Evolutionary conservation across 352 stramenopile genomes (phyloP).

Genomic region (Paralagenidium karlingii): DNA sequence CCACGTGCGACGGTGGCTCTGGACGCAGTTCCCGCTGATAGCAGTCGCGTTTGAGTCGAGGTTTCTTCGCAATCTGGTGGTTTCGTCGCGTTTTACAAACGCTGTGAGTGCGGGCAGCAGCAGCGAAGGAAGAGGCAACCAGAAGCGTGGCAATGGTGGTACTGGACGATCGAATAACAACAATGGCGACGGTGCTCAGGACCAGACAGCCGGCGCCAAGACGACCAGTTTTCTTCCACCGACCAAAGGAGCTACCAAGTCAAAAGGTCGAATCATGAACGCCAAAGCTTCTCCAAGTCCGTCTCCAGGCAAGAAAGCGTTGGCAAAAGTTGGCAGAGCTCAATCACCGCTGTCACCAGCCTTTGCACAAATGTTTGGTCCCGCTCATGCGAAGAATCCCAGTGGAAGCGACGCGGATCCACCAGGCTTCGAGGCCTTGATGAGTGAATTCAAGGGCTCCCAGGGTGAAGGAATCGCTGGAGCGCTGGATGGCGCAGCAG

Average conservation of each 20-base stretch:
- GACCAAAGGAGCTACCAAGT: neutral
- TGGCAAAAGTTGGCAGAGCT: no score
- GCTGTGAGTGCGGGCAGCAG: neutral
- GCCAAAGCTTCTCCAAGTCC: no score
- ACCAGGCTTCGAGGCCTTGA: no score
- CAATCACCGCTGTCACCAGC: no score
- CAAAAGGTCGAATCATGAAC: neutral
- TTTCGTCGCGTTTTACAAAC: neutral
- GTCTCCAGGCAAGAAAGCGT: no score
- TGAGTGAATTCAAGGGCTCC: no score
- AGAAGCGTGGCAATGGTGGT: neutral
- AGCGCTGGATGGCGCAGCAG: no score
- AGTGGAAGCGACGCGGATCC: neutral
- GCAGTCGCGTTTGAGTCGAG: conserved; percentile 56
- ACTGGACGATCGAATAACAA: neutral
- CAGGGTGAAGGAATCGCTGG: no score
- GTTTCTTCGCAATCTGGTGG: conserved; percentile 9
- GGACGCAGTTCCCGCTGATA: conserved; percentile 80
- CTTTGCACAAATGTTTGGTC: neutral
- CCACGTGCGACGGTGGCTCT: conserved; percentile 69
- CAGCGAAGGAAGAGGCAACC: neutral
- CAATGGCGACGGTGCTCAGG: neutral
- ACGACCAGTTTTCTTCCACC: neutral
- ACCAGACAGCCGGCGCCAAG: neutral
- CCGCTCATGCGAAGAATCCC: neutral